Evolutionary conservation across 2,329 filamentous ascomycete species (phyloP).

Genomic region (Colletotrichum caudatum): DNA sequence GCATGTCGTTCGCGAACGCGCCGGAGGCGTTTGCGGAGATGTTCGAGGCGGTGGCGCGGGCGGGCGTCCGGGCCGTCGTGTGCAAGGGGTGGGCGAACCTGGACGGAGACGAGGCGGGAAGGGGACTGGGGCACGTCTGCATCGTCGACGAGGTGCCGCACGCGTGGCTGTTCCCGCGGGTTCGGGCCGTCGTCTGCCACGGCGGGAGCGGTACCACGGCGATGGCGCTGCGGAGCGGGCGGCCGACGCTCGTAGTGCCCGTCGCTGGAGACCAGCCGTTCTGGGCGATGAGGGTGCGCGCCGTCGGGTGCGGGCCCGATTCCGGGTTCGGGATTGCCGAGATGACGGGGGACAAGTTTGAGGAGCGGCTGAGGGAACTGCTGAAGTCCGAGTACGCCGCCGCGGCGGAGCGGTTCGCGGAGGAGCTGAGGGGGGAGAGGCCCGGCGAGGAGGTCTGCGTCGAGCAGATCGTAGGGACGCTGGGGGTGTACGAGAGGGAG

Average conservation of each 20-base stretch:
- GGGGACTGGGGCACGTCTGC: slow-evolving; percentile 1
- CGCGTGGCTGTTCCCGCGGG: slow-evolving; percentile 36
- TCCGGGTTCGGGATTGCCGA: slow-evolving; percentile 13
- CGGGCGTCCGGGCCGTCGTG: slow-evolving; percentile 26
- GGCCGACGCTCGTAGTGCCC: slow-evolving; percentile 34
- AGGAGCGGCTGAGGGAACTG: slow-evolving; percentile 17
- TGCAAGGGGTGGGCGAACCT: slow-evolving; percentile 26
- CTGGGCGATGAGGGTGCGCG: slow-evolving; percentile 25
- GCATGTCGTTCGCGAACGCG: slow-evolving; percentile 46
- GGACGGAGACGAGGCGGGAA: neutral
- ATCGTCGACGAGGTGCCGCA: slow-evolving; percentile 37
- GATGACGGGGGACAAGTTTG: slow-evolving; percentile 11
- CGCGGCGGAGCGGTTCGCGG: slow-evolving; percentile 21
- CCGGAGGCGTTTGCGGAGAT: slow-evolving; percentile 10
- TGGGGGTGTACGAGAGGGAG: slow-evolving; percentile 24
- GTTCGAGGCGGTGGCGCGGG: slow-evolving; percentile 6
- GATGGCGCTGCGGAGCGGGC: slow-evolving; percentile 33
- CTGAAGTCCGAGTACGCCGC: slow-evolving; percentile 18
- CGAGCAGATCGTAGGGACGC: slow-evolving; percentile 10
- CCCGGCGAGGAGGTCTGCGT: slow-evolving; percentile 30
- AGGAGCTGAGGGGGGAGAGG: slow-evolving; percentile 13
- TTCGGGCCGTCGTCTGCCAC: slow-evolving; percentile 36
- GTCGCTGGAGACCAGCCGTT: slow-evolving; percentile 40
- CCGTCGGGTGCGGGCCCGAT: slow-evolving; percentile 27
- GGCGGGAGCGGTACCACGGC: slow-evolving; percentile 37